A percentile compares a stretch with the other conserved stretches of the same genome.
These are phyloP conservation scores for Plantago rigida DNA, from an alignment of 305 asterid species.

Conservation along the genomic window DNA sequence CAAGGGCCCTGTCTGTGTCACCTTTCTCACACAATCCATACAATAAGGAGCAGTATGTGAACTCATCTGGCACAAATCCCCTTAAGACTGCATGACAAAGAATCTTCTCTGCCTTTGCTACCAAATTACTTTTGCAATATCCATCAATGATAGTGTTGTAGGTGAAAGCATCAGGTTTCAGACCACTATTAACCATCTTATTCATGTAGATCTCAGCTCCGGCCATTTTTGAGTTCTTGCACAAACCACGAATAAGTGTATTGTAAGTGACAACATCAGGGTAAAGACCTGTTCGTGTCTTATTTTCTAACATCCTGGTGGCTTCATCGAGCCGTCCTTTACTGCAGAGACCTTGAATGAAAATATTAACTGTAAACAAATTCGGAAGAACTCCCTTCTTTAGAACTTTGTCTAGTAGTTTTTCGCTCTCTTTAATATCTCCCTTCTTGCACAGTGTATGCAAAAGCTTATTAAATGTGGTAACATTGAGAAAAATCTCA, in stretches of 20 bases:
- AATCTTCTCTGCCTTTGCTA: conserved; percentile 54
- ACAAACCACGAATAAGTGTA: conserved; percentile 65
- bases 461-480: conserved; percentile 72
- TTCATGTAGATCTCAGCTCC: conserved; percentile 68
- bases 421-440: conserved; percentile 53
- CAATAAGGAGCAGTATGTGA: conserved; percentile 67
- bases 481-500: conserved; percentile 49
- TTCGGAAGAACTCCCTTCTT: conserved; percentile 70
- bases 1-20: conserved; percentile 57
- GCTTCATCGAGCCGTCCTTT: conserved; percentile 58
- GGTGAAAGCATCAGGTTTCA: conserved; percentile 68
- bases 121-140: conserved; percentile 63
- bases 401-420: conserved; percentile 60
- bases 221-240: conserved; percentile 61
- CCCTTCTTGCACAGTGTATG: conserved; percentile 74
- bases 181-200: conserved; percentile 66
- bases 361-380: conserved; percentile 66
- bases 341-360: conserved; percentile 72
- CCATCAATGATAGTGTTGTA: conserved; percentile 77
- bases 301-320: conserved; percentile 48
- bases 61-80: conserved; percentile 75
- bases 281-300: conserved; percentile 39
- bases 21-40: conserved; percentile 63
- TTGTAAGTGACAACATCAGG: conserved; percentile 81
- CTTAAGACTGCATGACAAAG: conserved; percentile 53